Evolutionary conservation across 164 flowering plant genomes (phyloP).

Genomic region (Piper betle): DNA sequence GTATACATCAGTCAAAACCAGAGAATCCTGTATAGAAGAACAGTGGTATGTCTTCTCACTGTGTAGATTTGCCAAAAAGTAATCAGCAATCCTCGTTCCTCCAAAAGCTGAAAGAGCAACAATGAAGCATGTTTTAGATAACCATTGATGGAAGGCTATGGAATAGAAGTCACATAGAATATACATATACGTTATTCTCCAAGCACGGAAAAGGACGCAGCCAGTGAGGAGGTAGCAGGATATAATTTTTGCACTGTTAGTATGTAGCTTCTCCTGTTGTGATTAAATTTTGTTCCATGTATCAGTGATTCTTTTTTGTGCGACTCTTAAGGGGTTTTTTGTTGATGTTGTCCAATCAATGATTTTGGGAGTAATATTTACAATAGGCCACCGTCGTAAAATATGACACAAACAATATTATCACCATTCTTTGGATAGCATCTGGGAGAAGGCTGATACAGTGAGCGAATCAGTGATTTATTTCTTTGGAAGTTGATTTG

Average conservation of each 20-base stretch:
- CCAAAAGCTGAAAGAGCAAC: slow-evolving; percentile 49
- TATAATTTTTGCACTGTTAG: background rate
- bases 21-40: slow-evolving; percentile 17
- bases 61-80: slow-evolving; percentile 21
- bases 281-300: background rate
- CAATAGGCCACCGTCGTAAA: too few species aligned
- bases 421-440: too few species aligned
- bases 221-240: background rate
- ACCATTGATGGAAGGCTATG: background rate
- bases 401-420: too few species aligned
- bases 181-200: background rate
- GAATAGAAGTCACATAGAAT: background rate
- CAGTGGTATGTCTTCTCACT: slow-evolving; percentile 16
- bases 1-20: slow-evolving; percentile 15
- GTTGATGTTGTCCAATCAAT: background rate
- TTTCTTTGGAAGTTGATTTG: too few species aligned
- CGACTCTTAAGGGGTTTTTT: background rate
- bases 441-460: too few species aligned
- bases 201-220: background rate
- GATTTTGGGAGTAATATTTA: background rate
- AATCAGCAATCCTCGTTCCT: slow-evolving; percentile 33
- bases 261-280: background rate
- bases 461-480: too few species aligned
- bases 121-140: slow-evolving; percentile 8
- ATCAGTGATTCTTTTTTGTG: slow-evolving; percentile 2